Evolutionary conservation across 495 filamentous ascomycete species (phyloP), one percentile per base, ranked within the genome.

Genomic region (Neurospora tetrasperma): DNA sequence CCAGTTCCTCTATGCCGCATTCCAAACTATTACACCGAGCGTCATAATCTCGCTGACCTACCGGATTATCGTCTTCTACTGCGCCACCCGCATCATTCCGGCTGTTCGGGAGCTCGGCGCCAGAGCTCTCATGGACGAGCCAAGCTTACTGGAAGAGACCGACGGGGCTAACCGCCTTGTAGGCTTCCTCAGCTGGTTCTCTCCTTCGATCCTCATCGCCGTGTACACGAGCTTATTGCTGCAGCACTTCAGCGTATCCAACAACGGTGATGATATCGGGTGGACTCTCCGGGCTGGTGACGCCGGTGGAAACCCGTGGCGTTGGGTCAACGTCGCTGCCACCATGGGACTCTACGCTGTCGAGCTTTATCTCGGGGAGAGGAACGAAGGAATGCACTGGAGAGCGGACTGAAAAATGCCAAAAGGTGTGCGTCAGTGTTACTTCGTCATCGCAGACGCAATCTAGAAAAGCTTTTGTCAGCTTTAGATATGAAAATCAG

Each of bases 161-260:
- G 96, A 98, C 75, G 92, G 88, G 0, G 93, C 93, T 59, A 90
- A 90, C 74, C 90, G 90, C 73, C 79, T 96, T 7, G 82, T 97
- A 23, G 93, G 90, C 6, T 85, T 97, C 62, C 85, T 98, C 42
- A 94, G 91, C 79, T 97, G 93, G 87, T 98, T 97, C 80, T 93
- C 93, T 41, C 96, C 96, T 0, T 93, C 89, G 41, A 96, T 99
- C 70, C 86, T 99, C 14, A 92, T 99, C 66, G 90, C 94, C 3
- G 94, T 98, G 35, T 99, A 99, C 79, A 99, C 96, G n/a, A 97
- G 94, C 80, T 85, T 99, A 16, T 80, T 99, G 40, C 91, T 99
- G 86, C 95, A 98, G 81, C 96, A 99, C 80, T 97, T 99, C 76
- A 91, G 92, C 16, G 88, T 88, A 5, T 88, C 89, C 10, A 93